Base-by-base conservation (phyloP, 2,329 filamentous ascomycete genomes). In the Fusarium keratoplasticum region DNA sequence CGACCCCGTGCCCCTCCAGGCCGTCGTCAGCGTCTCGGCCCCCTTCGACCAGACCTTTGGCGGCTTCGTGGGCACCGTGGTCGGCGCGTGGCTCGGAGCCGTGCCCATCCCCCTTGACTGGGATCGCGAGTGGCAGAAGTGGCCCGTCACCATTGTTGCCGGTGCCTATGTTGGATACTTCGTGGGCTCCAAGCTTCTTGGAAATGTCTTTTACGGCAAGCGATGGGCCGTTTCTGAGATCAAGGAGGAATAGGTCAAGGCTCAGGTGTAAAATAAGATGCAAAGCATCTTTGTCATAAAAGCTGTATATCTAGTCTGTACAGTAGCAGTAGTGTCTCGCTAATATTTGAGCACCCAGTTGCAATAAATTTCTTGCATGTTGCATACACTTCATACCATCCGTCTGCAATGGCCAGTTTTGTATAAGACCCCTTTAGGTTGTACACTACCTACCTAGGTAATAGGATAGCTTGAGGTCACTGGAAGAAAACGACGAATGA, bases 91-190 rank as follows among this genome's bases (percentile, higher is more conserved):
- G 96, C 85, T 98, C 47, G 96, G 96, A 5, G 96, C 96, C 9
- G 91, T 98, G 62, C 96, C 97, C 0, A 98, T 99, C 77, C 96
- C 96, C 2, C 86, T 99, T 75, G 96, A 99, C 82, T 98, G 96
- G 96, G 96, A 99, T 82, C 91, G 96, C n/a, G 95, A 97, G 77
- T 99, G 96, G 96, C 96, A 99, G 89, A 94, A 93, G 82, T 99
- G 96, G 94, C 96, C 96, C 0, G 92, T 98, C 57, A 99, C 96
- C 0, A 93, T 99, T 67, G 84, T 98, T 6, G 91, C 90, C 2
- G 96, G 96, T 4, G 87, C 93, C 20, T 98, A 97, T 82, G 83
- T 90, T 7, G 96, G 96, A 1, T 95, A 94, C 82, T 87, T 90
- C 1, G 74, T 94, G 14, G 95, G 95, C 2, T 92, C 93, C 80